Conservation (phyloP, 2,329 filamentous ascomycete genomes). For the Aspergillus pseudotamarii region DNA sequence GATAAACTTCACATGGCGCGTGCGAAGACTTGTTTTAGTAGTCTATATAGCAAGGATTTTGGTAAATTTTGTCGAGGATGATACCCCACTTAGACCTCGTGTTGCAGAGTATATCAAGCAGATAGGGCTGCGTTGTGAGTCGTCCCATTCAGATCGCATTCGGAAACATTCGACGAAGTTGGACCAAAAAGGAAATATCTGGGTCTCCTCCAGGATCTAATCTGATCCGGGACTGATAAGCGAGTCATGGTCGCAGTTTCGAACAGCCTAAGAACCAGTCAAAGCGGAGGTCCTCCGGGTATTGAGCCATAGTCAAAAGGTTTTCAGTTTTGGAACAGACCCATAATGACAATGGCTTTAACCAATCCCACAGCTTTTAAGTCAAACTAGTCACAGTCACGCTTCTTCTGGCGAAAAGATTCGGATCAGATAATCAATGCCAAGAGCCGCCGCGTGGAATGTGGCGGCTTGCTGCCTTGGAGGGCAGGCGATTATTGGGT, state of each 20-base stretch:
- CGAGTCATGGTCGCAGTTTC: not conserved
- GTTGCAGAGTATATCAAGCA: not conserved
- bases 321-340: not conserved
- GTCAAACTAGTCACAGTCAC: not conserved
- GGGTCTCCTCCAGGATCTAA: not conserved
- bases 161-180: not conserved
- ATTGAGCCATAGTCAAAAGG: not conserved
- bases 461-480: not conserved
- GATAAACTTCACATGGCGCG: not conserved
- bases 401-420: not conserved
- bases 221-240: constrained; percentile 3
- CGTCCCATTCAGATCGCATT: not conserved
- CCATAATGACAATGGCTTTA: not conserved
- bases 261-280: not conserved
- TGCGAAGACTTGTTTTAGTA: no score
- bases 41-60: not conserved
- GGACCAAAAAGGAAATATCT: not conserved
- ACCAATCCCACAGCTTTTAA: not conserved
- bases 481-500: not conserved
- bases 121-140: not conserved
- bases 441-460: constrained; percentile 12
- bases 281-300: not conserved
- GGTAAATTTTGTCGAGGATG: no score
- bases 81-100: not conserved
- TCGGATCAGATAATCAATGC: constrained; percentile 19